Conservation (phyloP, 805 yeast species). For the Yamadazyma olivae region DNA sequence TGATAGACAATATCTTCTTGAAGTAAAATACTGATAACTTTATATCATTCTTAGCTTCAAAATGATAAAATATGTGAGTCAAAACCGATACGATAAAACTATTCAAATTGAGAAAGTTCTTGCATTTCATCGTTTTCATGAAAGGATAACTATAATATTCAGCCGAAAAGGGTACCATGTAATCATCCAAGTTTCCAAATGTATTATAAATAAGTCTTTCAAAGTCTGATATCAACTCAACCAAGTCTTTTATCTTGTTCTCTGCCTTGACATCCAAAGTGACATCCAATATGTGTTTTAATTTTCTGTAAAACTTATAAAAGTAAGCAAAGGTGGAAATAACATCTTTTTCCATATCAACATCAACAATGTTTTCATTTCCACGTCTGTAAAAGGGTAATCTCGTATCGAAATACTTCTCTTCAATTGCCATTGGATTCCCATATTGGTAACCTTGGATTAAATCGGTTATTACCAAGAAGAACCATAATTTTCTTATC, state of each 20-base stretch:
- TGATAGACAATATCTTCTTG: slow-evolving; percentile 23
- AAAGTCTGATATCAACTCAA: slow-evolving; percentile 26
- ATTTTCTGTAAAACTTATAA: slow-evolving; percentile 24
- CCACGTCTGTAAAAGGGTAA: slow-evolving; percentile 34
- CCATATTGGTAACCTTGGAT: slow-evolving; percentile 32
- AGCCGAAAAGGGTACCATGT: slow-evolving; percentile 15
- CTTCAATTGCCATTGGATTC: slow-evolving; percentile 27
- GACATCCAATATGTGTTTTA: slow-evolving; percentile 22
- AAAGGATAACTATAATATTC: slow-evolving; percentile 17
- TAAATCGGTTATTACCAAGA: slow-evolving; percentile 25
- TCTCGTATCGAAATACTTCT: slow-evolving; percentile 25
- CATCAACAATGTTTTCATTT: slow-evolving; percentile 28
- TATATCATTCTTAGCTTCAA: slow-evolving; percentile 25
- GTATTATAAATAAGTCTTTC: slow-evolving; percentile 29
- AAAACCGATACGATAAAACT: slow-evolving; percentile 27
- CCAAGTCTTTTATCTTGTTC: slow-evolving; percentile 18
- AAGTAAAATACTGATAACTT: slow-evolving; percentile 32
- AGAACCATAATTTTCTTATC: slow-evolving; percentile 37
- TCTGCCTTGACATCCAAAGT: slow-evolving; percentile 17
- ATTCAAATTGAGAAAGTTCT: slow-evolving; percentile 23
- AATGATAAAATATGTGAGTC: slow-evolving; percentile 37
- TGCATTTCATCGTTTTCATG: slow-evolving; percentile 23
- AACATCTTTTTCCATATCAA: slow-evolving; percentile 35
- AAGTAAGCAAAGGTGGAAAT: slow-evolving; percentile 26
- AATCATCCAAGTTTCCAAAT: slow-evolving; percentile 25